Conservation (phyloP, 2,329 filamentous ascomycete species). For the Cordyceps pruinosa region DNA sequence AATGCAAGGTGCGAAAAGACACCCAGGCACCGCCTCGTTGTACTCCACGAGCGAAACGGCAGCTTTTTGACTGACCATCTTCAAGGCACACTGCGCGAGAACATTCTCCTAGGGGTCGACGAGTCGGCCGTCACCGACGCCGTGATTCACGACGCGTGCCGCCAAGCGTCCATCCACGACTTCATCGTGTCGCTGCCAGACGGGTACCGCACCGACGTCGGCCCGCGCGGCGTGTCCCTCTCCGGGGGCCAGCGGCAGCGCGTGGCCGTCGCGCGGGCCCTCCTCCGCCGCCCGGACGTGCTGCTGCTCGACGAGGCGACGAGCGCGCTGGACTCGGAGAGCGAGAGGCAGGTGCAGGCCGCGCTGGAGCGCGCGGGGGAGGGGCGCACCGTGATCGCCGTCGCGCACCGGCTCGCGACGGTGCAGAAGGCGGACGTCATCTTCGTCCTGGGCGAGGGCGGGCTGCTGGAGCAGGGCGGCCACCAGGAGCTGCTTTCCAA, state of each 20-base stretch:
- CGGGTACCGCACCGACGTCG: slow-evolving; percentile 61
- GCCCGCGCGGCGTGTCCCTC: slow-evolving; percentile 57
- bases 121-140: slow-evolving; percentile 45
- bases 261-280: slow-evolving; percentile 60
- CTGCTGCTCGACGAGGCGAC: slow-evolving; percentile 69
- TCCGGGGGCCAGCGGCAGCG: slow-evolving; percentile 68
- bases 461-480: slow-evolving; percentile 48
- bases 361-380: slow-evolving; percentile 59
- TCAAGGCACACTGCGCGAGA: slow-evolving; percentile 56
- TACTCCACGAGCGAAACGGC: no score
- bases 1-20: slow-evolving; percentile 47
- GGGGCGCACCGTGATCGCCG: slow-evolving; percentile 62
- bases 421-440: slow-evolving; percentile 74
- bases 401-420: slow-evolving; percentile 70
- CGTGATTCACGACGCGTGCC: slow-evolving; percentile 46
- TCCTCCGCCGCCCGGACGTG: slow-evolving; percentile 57
- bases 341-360: slow-evolving; percentile 53
- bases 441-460: slow-evolving; percentile 64
- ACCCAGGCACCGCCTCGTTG: no score
- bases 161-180: slow-evolving; percentile 61
- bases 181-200: slow-evolving; percentile 62
- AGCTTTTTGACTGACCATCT: no score
- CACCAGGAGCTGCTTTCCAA: slow-evolving; percentile 44
- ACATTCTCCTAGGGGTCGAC: slow-evolving; percentile 59
- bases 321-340: slow-evolving; percentile 58